These are phyloP conservation scores for Hyphopichia buzzinii DNA, from an alignment of 1,139 yeast genomes.

Conservation along the genomic window DNA sequence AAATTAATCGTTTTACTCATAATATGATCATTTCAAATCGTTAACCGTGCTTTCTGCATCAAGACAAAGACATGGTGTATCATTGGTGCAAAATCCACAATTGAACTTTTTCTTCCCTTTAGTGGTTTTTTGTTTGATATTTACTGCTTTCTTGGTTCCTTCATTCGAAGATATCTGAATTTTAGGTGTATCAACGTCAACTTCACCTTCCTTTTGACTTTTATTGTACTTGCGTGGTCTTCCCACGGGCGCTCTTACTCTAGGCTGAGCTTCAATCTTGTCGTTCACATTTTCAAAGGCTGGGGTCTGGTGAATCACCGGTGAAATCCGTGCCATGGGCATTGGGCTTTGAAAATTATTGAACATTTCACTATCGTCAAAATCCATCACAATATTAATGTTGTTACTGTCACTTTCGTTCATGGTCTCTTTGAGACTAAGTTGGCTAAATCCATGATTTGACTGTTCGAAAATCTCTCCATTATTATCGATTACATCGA, in stretches of 20 bases:
- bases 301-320: neutral
- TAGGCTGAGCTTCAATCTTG: neutral
- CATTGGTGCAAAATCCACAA: slow-evolving; percentile 45
- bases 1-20: too few species aligned
- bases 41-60: slow-evolving; percentile 21
- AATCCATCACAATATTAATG: slow-evolving; percentile 4
- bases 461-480: neutral
- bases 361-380: slow-evolving; percentile 4
- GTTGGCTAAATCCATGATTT: neutral
- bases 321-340: neutral
- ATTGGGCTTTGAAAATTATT: neutral
- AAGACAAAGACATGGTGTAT: slow-evolving; percentile 42
- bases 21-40: slow-evolving; percentile 2
- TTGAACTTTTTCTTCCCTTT: slow-evolving; percentile 16
- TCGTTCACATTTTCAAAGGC: neutral
- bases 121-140: slow-evolving; percentile 1
- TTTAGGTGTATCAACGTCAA: neutral
- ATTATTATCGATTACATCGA: slow-evolving; percentile 7
- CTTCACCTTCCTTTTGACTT: neutral
- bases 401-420: slow-evolving; percentile 8
- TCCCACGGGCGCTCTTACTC: slow-evolving; percentile 1
- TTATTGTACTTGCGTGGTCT: neutral
- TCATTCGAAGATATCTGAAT: neutral
- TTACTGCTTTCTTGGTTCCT: slow-evolving; percentile 1
- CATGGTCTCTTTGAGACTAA: slow-evolving; percentile 5